These are phyloP conservation scores for Primulina eburnea DNA, from an alignment of 257 asterid species.

Conservation along the genomic window DNA sequence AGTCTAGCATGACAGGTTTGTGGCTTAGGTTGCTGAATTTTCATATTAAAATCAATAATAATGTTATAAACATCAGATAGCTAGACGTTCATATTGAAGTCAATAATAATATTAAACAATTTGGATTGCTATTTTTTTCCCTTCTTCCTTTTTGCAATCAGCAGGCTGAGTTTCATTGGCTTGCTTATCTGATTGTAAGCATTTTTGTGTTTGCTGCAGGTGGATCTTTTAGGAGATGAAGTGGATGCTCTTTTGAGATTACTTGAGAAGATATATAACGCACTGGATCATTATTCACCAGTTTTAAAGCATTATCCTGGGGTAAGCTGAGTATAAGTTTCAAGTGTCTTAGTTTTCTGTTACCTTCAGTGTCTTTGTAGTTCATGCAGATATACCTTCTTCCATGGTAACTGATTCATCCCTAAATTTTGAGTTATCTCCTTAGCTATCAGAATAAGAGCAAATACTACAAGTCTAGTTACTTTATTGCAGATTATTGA, in stretches of 20 bases:
- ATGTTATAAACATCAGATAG: neutral
- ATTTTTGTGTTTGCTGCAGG: slow-evolving; percentile 46
- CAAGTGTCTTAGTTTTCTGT: neutral
- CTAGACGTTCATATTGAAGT: neutral
- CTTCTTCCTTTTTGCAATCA: slow-evolving; percentile 10
- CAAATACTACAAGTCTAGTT: neutral
- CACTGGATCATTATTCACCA: slow-evolving; percentile 84
- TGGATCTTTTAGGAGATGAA: slow-evolving; percentile 93
- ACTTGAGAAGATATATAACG: slow-evolving; percentile 75
- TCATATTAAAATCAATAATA: neutral
- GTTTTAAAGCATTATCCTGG: slow-evolving; percentile 89
- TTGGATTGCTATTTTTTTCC: neutral
- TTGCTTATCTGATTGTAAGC: neutral
- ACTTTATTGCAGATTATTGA: slow-evolving; percentile 56
- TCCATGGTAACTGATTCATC: neutral
- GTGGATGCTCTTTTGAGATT: slow-evolving; percentile 69
- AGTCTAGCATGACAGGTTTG: neutral
- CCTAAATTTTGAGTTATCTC: neutral
- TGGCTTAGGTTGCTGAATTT: neutral
- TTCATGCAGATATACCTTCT: neutral
- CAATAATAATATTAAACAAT: neutral
- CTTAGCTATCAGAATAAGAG: neutral
- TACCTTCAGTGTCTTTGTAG: neutral
- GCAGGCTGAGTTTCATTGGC: slow-evolving; percentile 6
- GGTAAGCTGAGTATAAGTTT: slow-evolving; percentile 43